Base-by-base conservation (phyloP, 768 basidiomycete genomes). In the Lentinula guzmanii region DNA sequence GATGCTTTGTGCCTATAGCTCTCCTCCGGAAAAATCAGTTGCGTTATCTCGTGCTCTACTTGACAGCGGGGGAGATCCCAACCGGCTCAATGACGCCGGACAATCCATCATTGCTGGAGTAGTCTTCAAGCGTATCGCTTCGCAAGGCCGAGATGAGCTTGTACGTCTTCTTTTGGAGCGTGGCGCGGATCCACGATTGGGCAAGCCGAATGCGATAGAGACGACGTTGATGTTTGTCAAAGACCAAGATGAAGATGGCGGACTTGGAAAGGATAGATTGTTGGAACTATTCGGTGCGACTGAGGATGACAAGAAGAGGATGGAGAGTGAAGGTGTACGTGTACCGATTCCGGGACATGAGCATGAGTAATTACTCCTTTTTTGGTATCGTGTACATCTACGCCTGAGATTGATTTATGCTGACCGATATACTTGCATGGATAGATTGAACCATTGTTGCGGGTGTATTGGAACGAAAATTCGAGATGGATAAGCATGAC, bases 21-120 rank as follows among this genome's bases (percentile, higher is more conserved):
- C 60, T 34, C 51, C 56, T 28, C 31, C 37, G 2, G 78, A 83
- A 21, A 90, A 90, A 1, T 87, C 91, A 65, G 70, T 74, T 0
- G 73, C 77, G 1, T 80, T 89, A 18, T 74, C 82, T 1, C 74
- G 75, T 51, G 78, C 77, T 13, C 78, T 93, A 31, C 71, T 91
- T 52, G 66, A 72, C 5, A 77, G 80, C 35, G 81, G 82, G 2
- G 89, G 82, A 42, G 87, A 91, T 70, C 82, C 85, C 1, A 86
- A 90, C 66, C 76, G 83, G 10, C 67, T 84, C 55, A 93, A 93
- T 70, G 89, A 91, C 65, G 77, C 81, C 2, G 83, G 83, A 0
- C 91, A 92, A 66, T 85, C 87, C 8, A 84, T 89, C 24, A 74
- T 93, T 21, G 87, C 90, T 6, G 91, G 91, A 3, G 90, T 87